Evolutionary conservation across 2,329 filamentous ascomycete species (phyloP), one percentile per base, ranked within the genome.

Genomic region (Venturia pyrina): DNA sequence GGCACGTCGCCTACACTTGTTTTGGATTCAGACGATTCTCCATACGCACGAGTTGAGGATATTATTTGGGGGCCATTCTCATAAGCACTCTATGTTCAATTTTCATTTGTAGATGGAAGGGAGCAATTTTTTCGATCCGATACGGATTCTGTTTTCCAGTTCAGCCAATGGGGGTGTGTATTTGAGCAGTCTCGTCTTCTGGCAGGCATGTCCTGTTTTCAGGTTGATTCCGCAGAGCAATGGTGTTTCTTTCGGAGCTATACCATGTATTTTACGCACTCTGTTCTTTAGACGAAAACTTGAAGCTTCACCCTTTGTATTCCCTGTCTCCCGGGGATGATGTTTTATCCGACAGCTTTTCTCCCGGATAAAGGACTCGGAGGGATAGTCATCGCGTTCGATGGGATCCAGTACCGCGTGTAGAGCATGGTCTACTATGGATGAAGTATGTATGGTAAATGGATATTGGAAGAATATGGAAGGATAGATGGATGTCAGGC

Each of bases 21-120:
- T 13, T 59, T 75, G 66, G 75, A 78, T 65, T 69, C 79, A 41
- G 79, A 81, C 56, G 73, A 76, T 10, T 78, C 75, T 32, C 80
- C 80, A 8, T 81, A 82, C 70, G 78, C 78, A 21, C 74, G 81
- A 5, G 76, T 81, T 73, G 80, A 82, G 68, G 78, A 75, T 5
- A 82, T 82, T 62, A 74, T 82, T 13, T 78, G 77, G 77, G 63
- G 63, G 15, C 62, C 62, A 17, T 50, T 50, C 17, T 48, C 40
- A 21, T 59, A 11, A 59, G 24, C 21, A 28, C 5, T 7, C 48
- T 13, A 24, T 21, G 10, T 50, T 11, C n/a, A 10, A 11, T 21
- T 21, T 7, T 8, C 7, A 6, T 11, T 48, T 8, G 19, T 48
- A 21, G 6, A 48, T 48, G 5, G 21, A 48, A 48, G 44, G 44